Conservation (phyloP, 495 filamentous ascomycete species). For the Parmelia sp. region DNA sequence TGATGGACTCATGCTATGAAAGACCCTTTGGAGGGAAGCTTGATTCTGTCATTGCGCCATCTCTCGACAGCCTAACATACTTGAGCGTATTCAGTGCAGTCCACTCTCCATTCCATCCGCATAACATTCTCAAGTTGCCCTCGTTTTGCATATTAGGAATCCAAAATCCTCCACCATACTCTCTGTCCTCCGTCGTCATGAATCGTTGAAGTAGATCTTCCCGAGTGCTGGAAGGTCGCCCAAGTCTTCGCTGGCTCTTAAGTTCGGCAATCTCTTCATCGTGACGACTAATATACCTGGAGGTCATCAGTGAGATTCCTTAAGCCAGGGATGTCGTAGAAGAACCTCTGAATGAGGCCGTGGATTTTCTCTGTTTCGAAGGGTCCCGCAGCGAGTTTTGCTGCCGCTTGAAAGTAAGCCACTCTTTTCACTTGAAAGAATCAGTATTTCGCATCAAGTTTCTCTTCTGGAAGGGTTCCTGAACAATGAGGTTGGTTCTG, state of each 20-base stretch:
- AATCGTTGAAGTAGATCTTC: conserved; percentile 72
- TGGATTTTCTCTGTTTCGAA: conserved; percentile 55
- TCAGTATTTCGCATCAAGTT: background rate
- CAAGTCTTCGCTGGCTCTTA: conserved; percentile 69
- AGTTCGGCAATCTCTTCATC: conserved; percentile 67
- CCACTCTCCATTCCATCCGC: conserved; percentile 59
- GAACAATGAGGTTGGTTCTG: conserved; percentile 61
- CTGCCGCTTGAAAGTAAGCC: conserved; percentile 60
- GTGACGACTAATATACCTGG: conserved; percentile 69
- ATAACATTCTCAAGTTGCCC: conserved; percentile 47
- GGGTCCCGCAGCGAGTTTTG: conserved; percentile 47
- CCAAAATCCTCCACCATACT: conserved; percentile 80
- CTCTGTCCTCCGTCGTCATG: conserved; percentile 63
- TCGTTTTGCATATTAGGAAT: conserved; percentile 54
- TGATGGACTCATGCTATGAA: background rate
- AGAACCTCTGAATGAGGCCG: conserved; percentile 56
- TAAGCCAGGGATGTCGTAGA: conserved; percentile 1
- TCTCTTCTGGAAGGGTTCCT: conserved; percentile 26
- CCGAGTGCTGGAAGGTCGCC: conserved; percentile 68
- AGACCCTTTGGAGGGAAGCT: conserved; percentile 63
- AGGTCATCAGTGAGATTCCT: background rate
- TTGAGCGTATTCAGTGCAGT: conserved; percentile 51
- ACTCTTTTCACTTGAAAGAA: conserved; percentile 57
- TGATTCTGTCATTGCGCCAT: conserved; percentile 49
- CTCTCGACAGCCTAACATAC: conserved; percentile 55